Evolutionary conservation across 352 stramenopile genomes (phyloP), one percentile per base, ranked within the genome.

Genomic region (Thalassiosira ordinaria): DNA sequence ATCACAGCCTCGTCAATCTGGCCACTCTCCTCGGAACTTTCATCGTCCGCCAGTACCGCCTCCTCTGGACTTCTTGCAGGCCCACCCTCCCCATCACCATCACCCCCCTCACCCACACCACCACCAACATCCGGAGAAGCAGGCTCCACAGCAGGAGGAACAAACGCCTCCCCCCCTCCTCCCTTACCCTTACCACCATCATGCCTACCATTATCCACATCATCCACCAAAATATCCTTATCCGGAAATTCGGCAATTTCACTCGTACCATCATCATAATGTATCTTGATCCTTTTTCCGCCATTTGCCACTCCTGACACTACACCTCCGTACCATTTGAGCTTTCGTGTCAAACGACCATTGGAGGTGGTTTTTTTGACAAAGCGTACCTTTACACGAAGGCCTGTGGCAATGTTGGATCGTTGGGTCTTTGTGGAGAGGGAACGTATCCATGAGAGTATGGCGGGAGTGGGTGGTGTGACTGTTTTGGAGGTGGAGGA

Each of bases 141-240:
- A 60, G 0, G 52, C 16, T 47, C 56, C 0, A 31, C 27, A 52
- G 14, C 52, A 37, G 37, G n/a, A n/a, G 35, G 44, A 9, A 74
- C 27, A 56, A 77, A 74, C 6, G 39, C 59, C 33, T 31, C n/a
- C 3, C n/a, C 41, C 22, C 39, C 39, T 16, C n/a, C 52, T 31
- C n/a, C n/a, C n/a, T n/a, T n/a, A n/a, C n/a, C n/a, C n/a, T n/a
- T n/a, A n/a, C n/a, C n/a, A n/a, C 14, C 46, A 13, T 52, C 5
- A 80, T 93, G 88, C 20, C 44, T 35, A 13, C 85, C 87, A 84
- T 94, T 94, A 14, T 46, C 41, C n/a, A 67, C 78, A 55, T 82
- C 86, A 72, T 93, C 89, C 0, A 93, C 79, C 52, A 92, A 74
- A 44, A 93, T 84, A 78, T 93, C 89, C 52, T 88, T 87, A 61